Base-by-base conservation (phyloP, 257 asterid species). In the Nicotiana knightiana region DNA sequence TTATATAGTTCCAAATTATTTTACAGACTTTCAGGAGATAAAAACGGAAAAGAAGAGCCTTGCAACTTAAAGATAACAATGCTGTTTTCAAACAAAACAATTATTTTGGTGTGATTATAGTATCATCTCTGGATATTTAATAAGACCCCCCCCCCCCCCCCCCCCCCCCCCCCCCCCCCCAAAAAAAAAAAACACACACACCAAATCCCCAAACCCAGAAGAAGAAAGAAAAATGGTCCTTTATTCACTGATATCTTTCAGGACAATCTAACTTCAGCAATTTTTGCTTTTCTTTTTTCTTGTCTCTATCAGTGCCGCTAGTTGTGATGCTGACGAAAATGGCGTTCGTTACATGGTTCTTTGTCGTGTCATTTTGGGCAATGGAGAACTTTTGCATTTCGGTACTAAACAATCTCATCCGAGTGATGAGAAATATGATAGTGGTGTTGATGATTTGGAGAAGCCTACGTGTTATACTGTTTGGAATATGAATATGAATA, bases 361-460 rank as follows among this genome's bases (percentile, higher is more conserved):
- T 55, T 89, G 92, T 75, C 89, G 85, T 76, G 91, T 89, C 53
- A 89, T 89, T 78, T 86, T 89, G 90, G 92, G 92, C 76, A 89
- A 83, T 82, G 88, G 85, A 95, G 99, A 96, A 94, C 90, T 82
- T 86, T 87, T 96, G 89, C 86, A 15, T 79, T 84, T 83, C 82
- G 99, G 98, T 76, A 92, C 93, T 64, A 84, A 88, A 76, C 99
- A 96, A 88, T 94, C 88, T 84, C 91, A 90, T 86, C 98, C 99
- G 76, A 96, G 97, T 88, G 87, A 86, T 58, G 97, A 92, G 86
- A 91, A 91, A 78, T 96, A 89, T 28, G 99, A 96, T 85, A 94
- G 97, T 83, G 99, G 99, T 77, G 93, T 92, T 51, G 98, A 96
- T 89, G 89, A 91, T 88, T 86, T 89, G 85, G 89, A 88, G 73